Conservation (phyloP, 2,329 filamentous ascomycete species). For the Raffaelea ambrosiae region DNA sequence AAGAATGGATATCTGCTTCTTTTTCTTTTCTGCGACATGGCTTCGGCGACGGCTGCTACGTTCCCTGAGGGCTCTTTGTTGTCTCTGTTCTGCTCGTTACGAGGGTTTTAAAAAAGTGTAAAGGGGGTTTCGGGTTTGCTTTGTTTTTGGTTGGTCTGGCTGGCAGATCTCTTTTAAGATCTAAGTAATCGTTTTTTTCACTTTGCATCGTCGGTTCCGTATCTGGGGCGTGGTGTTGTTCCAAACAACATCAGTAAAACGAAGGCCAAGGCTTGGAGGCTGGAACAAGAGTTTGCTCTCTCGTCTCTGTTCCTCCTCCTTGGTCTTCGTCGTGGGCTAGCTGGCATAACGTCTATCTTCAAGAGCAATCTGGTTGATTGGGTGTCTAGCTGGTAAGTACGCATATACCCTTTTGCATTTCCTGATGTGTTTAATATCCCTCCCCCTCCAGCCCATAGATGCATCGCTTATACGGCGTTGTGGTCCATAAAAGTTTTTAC, state of each 20-base stretch:
- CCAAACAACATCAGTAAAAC: too few relatives aligned
- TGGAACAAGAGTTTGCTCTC: not conserved
- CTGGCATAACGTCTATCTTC: conserved; percentile 12
- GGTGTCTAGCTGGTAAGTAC: conserved; percentile 16
- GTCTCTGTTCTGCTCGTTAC: not conserved
- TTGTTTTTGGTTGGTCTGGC: too few relatives aligned
- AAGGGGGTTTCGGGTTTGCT: too few relatives aligned
- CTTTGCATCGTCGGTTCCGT: too few relatives aligned
- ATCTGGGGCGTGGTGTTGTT: too few relatives aligned
- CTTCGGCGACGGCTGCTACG: conserved; percentile 12
- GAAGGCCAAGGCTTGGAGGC: too few relatives aligned
- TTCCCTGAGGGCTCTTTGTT: conserved; percentile 12
- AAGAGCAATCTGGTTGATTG: conserved; percentile 9
- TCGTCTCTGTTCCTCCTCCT: not conserved
- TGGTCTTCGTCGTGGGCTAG: conserved; percentile 4
- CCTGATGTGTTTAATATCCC: too few relatives aligned
- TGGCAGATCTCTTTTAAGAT: too few relatives aligned
- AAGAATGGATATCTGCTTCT: not conserved
- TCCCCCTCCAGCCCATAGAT: too few relatives aligned
- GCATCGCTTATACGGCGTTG: too few relatives aligned
- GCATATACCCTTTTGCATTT: not conserved
- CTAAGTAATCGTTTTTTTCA: too few relatives aligned
- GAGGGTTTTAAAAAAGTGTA: conserved; percentile 5
- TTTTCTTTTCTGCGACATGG: conserved; percentile 2
- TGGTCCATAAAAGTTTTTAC: too few relatives aligned